These are phyloP conservation scores for Picochlorum sp. DNA, from an alignment of 139 green algal genomes.

Conservation along the genomic window DNA sequence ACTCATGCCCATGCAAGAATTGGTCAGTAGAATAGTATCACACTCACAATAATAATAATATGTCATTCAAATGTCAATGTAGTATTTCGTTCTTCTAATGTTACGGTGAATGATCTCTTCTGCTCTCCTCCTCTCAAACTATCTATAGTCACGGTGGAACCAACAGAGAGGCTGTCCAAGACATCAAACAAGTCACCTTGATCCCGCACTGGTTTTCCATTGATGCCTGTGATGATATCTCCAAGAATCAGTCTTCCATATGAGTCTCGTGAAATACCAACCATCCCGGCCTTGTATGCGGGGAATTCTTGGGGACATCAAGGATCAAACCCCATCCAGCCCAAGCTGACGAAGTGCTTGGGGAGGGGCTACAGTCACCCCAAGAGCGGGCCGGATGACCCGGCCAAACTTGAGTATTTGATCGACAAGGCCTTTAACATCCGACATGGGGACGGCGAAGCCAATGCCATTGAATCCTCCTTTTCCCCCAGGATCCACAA, in stretches of 20 bases:
- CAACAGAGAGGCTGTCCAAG: slow-evolving; percentile 47
- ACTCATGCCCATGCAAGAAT: slow-evolving; percentile 83
- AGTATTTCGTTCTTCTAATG: slow-evolving; percentile 22
- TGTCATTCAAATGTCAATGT: slow-evolving; percentile 15
- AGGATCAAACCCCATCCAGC: slow-evolving; percentile 42
- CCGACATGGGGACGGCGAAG: slow-evolving; percentile 68
- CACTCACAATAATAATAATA: background rate
- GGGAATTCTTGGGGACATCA: slow-evolving; percentile 46
- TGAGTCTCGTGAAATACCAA: slow-evolving; percentile 25
- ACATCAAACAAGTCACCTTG: slow-evolving; percentile 49
- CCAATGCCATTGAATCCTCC: slow-evolving; percentile 47
- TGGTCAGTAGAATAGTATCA: slow-evolving; percentile 76
- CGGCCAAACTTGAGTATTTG: slow-evolving; percentile 67
- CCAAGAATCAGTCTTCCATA: slow-evolving; percentile 37
- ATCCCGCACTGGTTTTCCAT: slow-evolving; percentile 34
- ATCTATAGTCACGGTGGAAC: slow-evolving; percentile 37
- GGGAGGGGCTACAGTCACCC: slow-evolving; percentile 76
- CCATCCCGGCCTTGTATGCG: slow-evolving; percentile 51
- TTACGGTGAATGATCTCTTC: slow-evolving; percentile 18
- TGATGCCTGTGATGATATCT: slow-evolving; percentile 48
- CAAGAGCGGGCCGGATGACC: slow-evolving; percentile 63
- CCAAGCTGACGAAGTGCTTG: slow-evolving; percentile 37
- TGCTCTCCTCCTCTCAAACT: slow-evolving; percentile 23
- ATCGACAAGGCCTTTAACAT: slow-evolving; percentile 55
- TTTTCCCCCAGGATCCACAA: slow-evolving; percentile 41